Percentiles rank a stretch among this genome's conserved stretches.
Evolutionary conservation across 371 early-diverging fungal genomes (phyloP).

Genomic region (Sporodiniella umbellata): DNA sequence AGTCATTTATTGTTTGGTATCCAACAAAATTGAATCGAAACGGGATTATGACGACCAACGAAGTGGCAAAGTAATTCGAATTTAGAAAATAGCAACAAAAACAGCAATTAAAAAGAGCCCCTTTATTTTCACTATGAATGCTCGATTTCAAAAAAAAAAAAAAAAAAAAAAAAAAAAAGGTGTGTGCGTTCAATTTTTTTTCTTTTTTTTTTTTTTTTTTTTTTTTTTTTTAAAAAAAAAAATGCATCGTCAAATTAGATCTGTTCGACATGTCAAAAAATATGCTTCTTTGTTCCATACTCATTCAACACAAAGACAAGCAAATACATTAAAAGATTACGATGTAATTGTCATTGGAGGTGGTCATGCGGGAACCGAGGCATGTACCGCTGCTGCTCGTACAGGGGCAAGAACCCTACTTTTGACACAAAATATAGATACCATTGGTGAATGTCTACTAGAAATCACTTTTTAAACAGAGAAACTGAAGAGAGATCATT

Average conservation of each 20-base stretch:
- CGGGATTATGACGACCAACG: too few relatives aligned
- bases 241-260: conserved; percentile 10
- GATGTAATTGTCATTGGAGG: conserved; percentile 85
- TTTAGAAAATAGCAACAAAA: too few relatives aligned
- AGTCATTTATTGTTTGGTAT: too few relatives aligned
- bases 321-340: conserved; percentile 27
- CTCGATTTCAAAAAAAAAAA: not conserved
- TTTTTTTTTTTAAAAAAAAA: not conserved
- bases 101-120: too few relatives aligned
- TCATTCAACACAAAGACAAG: not conserved
- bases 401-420: conserved; percentile 74
- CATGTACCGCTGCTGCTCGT: conserved; percentile 81
- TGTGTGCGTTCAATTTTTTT: not conserved
- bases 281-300: not conserved
- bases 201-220: not conserved
- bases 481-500: not conserved
- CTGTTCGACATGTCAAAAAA: not conserved
- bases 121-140: too few relatives aligned
- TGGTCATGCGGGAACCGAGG: conserved; percentile 88
- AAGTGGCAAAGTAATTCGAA: too few relatives aligned
- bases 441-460: conserved; percentile 51
- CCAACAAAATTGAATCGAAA: too few relatives aligned
- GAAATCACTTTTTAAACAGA: too few relatives aligned
- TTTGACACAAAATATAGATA: conserved; percentile 76
- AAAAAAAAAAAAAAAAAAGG: not conserved